Conservation (phyloP, 1,284 basidiomycete genomes). For the Trametes polyzona region DNA sequence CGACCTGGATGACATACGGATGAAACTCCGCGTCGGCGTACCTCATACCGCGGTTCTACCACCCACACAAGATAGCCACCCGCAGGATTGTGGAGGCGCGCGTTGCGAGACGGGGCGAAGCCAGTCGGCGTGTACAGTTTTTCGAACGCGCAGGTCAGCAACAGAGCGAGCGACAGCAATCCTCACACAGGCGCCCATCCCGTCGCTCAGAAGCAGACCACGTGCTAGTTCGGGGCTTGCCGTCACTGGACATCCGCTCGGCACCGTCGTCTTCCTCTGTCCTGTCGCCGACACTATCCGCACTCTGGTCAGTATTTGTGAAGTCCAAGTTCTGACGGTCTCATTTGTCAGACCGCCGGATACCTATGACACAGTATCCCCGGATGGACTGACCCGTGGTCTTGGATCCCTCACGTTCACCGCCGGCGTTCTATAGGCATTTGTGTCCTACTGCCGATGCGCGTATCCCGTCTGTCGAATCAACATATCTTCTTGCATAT, state of each 20-base stretch:
- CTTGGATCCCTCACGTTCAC: no score
- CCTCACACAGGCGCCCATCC: background rate
- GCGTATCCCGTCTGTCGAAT: no score
- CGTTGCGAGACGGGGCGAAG: background rate
- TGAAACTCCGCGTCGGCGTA: constrained; percentile 17
- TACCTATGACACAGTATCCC: no score
- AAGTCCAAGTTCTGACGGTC: no score
- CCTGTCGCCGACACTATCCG: no score
- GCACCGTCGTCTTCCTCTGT: no score
- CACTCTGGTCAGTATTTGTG: no score
- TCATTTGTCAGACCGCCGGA: no score
- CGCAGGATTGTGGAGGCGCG: constrained; percentile 3
- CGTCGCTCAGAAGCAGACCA: background rate
- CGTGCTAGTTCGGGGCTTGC: background rate
- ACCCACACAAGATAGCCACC: constrained; percentile 5
- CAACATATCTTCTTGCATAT: background rate
- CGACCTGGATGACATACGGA: background rate
- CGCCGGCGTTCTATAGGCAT: no score
- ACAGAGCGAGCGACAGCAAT: constrained; percentile 3
- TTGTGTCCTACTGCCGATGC: no score
- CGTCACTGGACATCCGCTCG: background rate
- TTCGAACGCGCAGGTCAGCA: constrained; percentile 5
- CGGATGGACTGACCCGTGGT: no score
- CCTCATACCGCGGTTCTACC: constrained; percentile 34
- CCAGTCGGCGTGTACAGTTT: constrained; percentile 8